Base-by-base conservation (phyloP, 2,329 filamentous ascomycete genomes). In the Penicillium sp. region DNA sequence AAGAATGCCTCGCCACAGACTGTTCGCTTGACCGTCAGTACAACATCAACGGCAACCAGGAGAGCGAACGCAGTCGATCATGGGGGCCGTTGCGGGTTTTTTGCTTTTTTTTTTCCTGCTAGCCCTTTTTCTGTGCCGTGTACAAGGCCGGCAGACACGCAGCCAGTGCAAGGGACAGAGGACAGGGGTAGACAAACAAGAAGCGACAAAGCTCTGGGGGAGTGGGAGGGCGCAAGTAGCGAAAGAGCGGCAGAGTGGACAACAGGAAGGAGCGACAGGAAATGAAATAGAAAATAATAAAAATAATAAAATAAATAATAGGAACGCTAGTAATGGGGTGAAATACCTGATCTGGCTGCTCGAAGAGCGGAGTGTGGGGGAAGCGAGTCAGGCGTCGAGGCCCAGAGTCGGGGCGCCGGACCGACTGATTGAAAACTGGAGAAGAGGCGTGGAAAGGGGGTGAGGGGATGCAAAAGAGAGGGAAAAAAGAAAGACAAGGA, bases 301-400 rank as follows among this genome's bases (percentile, higher is more conserved):
- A 44, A 61, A 26, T 13, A 15, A 30, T 15, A 26, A 23, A 48
- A 48, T 26, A 26, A 26, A 48, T 23, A 48, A 26, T 48, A 21
- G 46, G 21, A 41, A 41, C 35, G 21, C 26, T 38, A 48, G 26
- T 26, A 26, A 56, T 48, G 45, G 50, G 55, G 55, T 26, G 29
- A 21, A 44, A 50, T 60, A 60, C 58, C 57, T 61, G 64, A 65
- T 26, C 21, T 50, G 55, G 55, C 3, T 50, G 55, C 49, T 64
- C 63, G 68, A 67, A 70, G 71, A 67, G 66, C 66, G 72, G 71
- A 74, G 73, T 75, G 73, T 75, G 74, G 73, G 72, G 73, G 71
- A 75, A 66, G 67, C 57, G 54, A 66, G 61, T 56, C 67, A 67
- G 66, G 61, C 52, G 50, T 57, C 41, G 56, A 56, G 56, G 61